Evolutionary conservation across 2,329 filamentous ascomycete species (phyloP).

Genomic region (Sclerotinia subarctica): DNA sequence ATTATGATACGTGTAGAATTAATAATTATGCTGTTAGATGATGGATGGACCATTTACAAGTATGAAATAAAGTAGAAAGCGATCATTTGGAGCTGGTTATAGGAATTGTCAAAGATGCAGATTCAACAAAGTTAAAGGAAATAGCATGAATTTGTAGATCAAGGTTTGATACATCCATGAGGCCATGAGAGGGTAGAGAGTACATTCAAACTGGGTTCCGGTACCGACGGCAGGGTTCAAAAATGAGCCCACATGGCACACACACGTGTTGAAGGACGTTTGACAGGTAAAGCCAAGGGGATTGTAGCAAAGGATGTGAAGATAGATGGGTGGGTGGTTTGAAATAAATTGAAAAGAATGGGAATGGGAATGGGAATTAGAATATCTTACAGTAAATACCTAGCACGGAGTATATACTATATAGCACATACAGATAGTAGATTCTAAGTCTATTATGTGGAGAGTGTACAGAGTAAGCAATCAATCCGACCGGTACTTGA

Average conservation of each 20-base stretch:
- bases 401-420: no score
- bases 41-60: not conserved
- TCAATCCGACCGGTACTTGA: no score
- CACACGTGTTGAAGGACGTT: not conserved
- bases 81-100: not conserved
- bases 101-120: not conserved
- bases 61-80: not conserved
- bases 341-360: not conserved
- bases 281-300: not conserved
- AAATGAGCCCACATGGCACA: no score
- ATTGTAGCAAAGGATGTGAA: not conserved
- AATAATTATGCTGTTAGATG: not conserved
- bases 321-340: not conserved
- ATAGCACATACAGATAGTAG: no score
- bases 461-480: no score
- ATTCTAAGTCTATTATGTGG: no score
- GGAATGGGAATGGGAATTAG: not conserved
- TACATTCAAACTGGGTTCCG: no score
- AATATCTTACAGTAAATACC: not conserved
- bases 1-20: constrained; percentile 7
- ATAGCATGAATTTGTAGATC: not conserved
- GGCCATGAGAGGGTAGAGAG: no score
- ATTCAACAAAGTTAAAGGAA: not conserved
- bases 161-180: not conserved
- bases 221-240: not conserved